Evolutionary conservation across 176 grass and related monocot genomes (phyloP).

Genomic region (Bromus sterilis): DNA sequence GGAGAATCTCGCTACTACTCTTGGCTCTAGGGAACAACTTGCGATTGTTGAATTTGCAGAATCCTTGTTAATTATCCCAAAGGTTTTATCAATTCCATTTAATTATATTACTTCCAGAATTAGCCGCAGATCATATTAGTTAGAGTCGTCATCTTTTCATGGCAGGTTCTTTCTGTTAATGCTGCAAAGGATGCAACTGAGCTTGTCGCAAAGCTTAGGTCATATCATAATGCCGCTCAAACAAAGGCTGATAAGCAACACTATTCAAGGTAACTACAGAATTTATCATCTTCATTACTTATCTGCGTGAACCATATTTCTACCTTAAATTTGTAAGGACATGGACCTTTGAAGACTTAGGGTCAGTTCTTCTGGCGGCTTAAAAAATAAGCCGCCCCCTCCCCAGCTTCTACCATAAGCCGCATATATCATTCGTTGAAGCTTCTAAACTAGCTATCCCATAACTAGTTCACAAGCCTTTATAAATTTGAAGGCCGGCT

Average conservation of each 20-base stretch:
- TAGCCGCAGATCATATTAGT: neutral
- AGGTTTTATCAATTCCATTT: slow-evolving; percentile 37
- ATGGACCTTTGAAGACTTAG: neutral
- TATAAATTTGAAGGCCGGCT: no score
- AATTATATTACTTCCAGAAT: neutral
- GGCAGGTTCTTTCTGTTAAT: slow-evolving; percentile 78
- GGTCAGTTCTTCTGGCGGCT: no score
- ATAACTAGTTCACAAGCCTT: no score
- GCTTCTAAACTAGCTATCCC: no score
- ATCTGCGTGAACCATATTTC: neutral
- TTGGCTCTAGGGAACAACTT: slow-evolving; percentile 87
- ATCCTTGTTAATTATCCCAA: slow-evolving; percentile 84
- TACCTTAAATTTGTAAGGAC: neutral
- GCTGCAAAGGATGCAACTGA: slow-evolving; percentile 91
- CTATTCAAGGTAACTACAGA: slow-evolving; percentile 54
- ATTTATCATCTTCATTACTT: neutral
- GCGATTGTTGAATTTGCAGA: slow-evolving; percentile 92
- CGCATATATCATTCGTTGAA: no score
- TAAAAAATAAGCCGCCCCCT: no score
- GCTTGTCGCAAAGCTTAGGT: slow-evolving; percentile 82
- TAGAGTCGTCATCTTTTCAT: slow-evolving; percentile 1
- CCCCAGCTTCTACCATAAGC: no score
- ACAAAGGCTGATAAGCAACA: slow-evolving; percentile 92
- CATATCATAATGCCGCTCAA: slow-evolving; percentile 85
- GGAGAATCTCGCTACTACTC: slow-evolving; percentile 87